phyloP scores from a whole-genome alignment of 2,329 filamentous ascomycete genomes.

The Plectosphaerella sp. region DNA sequence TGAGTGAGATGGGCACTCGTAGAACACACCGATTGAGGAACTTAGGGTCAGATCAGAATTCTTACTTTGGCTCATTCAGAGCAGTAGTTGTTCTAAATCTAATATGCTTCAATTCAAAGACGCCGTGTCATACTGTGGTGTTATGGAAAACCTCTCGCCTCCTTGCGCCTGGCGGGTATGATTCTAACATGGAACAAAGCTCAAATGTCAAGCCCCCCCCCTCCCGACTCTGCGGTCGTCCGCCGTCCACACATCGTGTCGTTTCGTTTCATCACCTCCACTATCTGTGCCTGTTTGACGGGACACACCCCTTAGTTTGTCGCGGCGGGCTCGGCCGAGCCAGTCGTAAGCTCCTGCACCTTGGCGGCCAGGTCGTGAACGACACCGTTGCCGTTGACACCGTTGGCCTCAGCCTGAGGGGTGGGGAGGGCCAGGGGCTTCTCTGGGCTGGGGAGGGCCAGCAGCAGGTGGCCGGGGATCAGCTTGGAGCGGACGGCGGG shows the following conservation, averaged over 20 bases:
- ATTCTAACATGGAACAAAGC: not conserved
- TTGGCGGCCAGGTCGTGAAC: conserved; percentile 27
- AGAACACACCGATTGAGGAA: too few relatives aligned
- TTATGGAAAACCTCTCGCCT: not conserved
- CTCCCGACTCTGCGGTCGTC: not conserved
- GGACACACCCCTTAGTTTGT: not conserved
- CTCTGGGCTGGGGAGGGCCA: conserved; percentile 52
- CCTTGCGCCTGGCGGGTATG: not conserved
- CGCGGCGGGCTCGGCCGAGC: not conserved
- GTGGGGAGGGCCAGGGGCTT: conserved; percentile 9
- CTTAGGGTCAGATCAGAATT: too few relatives aligned
- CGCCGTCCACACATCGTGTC: not conserved
- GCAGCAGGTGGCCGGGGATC: conserved; percentile 68
- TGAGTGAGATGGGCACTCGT: too few relatives aligned
- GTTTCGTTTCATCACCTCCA: too few relatives aligned
- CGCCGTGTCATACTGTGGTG: not conserved
- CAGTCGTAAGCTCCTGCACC: conserved; percentile 26
- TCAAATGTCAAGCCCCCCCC: too few relatives aligned
- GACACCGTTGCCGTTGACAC: conserved; percentile 15
- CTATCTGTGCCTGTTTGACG: too few relatives aligned
- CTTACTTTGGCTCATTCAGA: too few relatives aligned
- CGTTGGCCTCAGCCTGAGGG: conserved; percentile 5
- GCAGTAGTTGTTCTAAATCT: not conserved
- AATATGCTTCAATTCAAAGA: not conserved
- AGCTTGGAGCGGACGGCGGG: conserved; percentile 66